A percentile compares a stretch with the other conserved stretches of the same genome.
These are phyloP conservation scores for Calonectria henricotiae DNA, from an alignment of 2,329 filamentous ascomycete genomes.

Conservation along the genomic window DNA sequence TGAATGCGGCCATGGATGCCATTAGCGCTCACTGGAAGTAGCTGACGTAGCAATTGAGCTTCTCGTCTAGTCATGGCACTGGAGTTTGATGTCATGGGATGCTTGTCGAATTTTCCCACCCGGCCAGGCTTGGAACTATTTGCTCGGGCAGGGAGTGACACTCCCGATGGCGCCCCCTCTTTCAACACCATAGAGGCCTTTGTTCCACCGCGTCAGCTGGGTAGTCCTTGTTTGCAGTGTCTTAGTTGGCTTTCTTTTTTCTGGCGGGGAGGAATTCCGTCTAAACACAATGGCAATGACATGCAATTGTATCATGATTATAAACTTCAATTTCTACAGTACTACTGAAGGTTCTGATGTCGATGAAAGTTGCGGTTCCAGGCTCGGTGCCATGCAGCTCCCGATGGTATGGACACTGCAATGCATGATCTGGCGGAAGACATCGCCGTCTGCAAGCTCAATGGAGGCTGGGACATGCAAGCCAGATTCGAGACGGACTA, in stretches of 20 bases:
- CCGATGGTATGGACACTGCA: constrained; percentile 39
- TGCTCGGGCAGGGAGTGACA: constrained; percentile 25
- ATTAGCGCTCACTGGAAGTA: constrained; percentile 48
- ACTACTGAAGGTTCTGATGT: not conserved
- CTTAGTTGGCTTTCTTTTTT: constrained; percentile 25
- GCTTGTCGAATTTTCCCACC: constrained; percentile 41
- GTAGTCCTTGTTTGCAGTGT: constrained; percentile 44
- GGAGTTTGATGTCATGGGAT: constrained; percentile 47
- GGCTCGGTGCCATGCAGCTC: constrained; percentile 41
- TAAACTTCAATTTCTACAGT: not conserved
- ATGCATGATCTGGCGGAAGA: constrained; percentile 46
- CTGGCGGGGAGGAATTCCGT: not conserved
- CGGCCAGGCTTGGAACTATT: constrained; percentile 37
- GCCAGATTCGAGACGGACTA: constrained; percentile 38
- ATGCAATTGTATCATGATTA: not conserved
- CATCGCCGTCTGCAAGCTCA: constrained; percentile 35
- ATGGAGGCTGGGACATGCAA: constrained; percentile 41
- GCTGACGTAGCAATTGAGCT: constrained; percentile 50
- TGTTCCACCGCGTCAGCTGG: constrained; percentile 35
- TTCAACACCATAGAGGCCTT: constrained; percentile 16
- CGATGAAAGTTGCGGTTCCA: constrained; percentile 21
- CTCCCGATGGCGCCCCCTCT: constrained; percentile 27
- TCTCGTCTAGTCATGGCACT: constrained; percentile 48
- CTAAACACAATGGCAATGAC: not conserved
- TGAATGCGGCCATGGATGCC: constrained; percentile 37